Evolutionary conservation across 2,329 filamentous ascomycete genomes (phyloP).

Genomic region (Paradendryphiella salina): DNA sequence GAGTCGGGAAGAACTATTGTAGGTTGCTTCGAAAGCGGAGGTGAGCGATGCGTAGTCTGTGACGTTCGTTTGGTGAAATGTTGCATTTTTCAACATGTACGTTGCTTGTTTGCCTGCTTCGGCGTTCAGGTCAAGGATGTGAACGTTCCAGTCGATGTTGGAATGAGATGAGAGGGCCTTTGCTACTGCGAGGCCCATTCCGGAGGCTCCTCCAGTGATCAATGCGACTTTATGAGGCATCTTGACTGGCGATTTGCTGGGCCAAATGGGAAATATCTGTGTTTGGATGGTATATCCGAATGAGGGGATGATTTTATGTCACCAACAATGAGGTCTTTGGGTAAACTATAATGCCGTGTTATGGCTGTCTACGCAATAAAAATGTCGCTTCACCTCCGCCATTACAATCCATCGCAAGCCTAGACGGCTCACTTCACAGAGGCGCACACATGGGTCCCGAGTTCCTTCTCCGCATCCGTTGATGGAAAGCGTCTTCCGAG

Average conservation of each 20-base stretch:
- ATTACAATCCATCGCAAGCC: too few relatives aligned
- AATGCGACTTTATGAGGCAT: slow-evolving; percentile 56
- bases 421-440: too few relatives aligned
- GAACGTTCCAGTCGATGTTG: slow-evolving; percentile 45
- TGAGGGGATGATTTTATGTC: too few relatives aligned
- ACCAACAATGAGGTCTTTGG: too few relatives aligned
- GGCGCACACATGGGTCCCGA: too few relatives aligned
- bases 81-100: slow-evolving; percentile 32
- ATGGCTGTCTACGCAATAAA: too few relatives aligned
- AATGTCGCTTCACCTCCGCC: too few relatives aligned
- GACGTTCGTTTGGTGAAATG: slow-evolving; percentile 49
- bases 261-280: not conserved
- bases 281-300: too few relatives aligned
- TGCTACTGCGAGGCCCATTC: slow-evolving; percentile 52
- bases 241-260: not conserved
- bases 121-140: slow-evolving; percentile 49
- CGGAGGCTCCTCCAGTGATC: slow-evolving; percentile 75
- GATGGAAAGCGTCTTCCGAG: slow-evolving; percentile 10
- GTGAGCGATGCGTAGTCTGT: slow-evolving; percentile 43
- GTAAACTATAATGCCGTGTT: too few relatives aligned
- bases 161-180: slow-evolving; percentile 41
- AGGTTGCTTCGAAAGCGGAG: slow-evolving; percentile 46
- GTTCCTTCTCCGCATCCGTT: slow-evolving; percentile 15
- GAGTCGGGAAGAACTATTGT: slow-evolving; percentile 41
- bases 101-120: slow-evolving; percentile 40